Percentiles rank a stretch among this genome's conserved stretches.
Evolutionary conservation across 345 rosid species (phyloP).

Genomic region (Combretum micranthum): DNA sequence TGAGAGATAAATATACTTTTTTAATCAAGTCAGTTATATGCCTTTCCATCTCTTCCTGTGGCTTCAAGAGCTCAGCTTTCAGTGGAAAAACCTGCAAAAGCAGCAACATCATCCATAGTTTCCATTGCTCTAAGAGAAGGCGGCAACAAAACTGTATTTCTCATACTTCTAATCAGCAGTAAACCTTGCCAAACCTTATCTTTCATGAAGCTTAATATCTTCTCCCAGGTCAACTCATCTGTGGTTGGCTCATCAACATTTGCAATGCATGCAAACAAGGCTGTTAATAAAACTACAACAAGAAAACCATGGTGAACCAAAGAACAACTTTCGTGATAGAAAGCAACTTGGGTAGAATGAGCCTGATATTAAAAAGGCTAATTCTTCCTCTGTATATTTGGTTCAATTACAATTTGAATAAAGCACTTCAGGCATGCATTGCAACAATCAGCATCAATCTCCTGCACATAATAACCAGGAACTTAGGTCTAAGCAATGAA

Average conservation of each 20-base stretch:
- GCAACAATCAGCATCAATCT: not conserved
- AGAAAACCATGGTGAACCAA: constrained; percentile 1
- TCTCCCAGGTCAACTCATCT: constrained; percentile 75
- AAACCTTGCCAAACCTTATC: constrained; percentile 54
- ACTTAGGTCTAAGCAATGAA: not conserved
- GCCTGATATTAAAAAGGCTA: too few relatives aligned
- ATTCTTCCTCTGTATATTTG: too few relatives aligned
- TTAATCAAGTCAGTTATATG: constrained; percentile 87
- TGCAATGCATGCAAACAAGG: constrained; percentile 76
- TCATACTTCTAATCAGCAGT: too few relatives aligned
- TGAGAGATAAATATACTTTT: constrained; percentile 31
- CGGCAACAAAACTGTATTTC: too few relatives aligned
- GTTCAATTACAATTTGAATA: too few relatives aligned
- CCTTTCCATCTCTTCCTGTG: constrained; percentile 95
- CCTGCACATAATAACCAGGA: not conserved
- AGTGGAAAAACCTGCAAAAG: constrained; percentile 73
- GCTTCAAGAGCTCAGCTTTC: constrained; percentile 83
- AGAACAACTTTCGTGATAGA: not conserved
- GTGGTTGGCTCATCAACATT: constrained; percentile 65
- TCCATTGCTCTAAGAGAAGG: too few relatives aligned
- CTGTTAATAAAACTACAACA: constrained; percentile 68
- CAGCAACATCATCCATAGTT: too few relatives aligned
- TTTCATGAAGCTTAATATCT: constrained; percentile 70
- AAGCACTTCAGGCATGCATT: too few relatives aligned
- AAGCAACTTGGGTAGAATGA: too few relatives aligned